These are phyloP conservation scores for Monilinia laxa DNA, from an alignment of 2,329 filamentous ascomycete species.

Conservation along the genomic window DNA sequence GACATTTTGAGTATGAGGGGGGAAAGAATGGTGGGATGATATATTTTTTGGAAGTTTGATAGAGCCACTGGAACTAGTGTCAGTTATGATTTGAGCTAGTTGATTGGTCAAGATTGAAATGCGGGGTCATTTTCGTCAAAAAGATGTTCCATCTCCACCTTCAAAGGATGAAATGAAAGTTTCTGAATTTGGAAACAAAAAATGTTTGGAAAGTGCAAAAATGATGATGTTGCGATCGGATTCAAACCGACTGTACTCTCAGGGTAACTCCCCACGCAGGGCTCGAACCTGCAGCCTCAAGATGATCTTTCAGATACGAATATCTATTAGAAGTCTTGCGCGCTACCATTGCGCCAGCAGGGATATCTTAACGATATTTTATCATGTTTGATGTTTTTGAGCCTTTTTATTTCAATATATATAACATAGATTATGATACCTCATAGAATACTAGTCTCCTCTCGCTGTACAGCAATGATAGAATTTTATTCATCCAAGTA, in stretches of 20 bases:
- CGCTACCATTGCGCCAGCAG: conserved; percentile 22
- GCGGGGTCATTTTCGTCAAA: not conserved
- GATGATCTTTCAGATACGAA: not conserved
- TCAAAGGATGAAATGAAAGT: not conserved
- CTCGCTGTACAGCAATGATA: no score
- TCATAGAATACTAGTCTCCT: no score
- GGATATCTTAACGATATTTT: not conserved
- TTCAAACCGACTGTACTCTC: not conserved
- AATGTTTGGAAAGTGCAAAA: not conserved
- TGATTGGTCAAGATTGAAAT: not conserved
- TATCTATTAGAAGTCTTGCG: conserved; percentile 12
- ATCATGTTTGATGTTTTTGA: rapidly evolving
- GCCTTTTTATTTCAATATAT: rapidly evolving
- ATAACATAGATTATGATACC: not conserved
- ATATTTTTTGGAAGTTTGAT: conserved; percentile 6
- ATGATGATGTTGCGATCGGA: rapidly evolving
- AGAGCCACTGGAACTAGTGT: not conserved
- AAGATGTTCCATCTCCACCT: not conserved
- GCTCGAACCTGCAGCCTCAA: conserved; percentile 17
- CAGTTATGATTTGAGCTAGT: not conserved
- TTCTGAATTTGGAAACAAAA: not conserved
- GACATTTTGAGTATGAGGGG: conserved; percentile 13
- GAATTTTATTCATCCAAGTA: no score
- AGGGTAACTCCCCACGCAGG: conserved; percentile 14
- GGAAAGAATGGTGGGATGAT: conserved; percentile 10